Evolutionary conservation across 495 filamentous ascomycete species (phyloP), one percentile per base, ranked within the genome.

Genomic region (Neurospora sp.): DNA sequence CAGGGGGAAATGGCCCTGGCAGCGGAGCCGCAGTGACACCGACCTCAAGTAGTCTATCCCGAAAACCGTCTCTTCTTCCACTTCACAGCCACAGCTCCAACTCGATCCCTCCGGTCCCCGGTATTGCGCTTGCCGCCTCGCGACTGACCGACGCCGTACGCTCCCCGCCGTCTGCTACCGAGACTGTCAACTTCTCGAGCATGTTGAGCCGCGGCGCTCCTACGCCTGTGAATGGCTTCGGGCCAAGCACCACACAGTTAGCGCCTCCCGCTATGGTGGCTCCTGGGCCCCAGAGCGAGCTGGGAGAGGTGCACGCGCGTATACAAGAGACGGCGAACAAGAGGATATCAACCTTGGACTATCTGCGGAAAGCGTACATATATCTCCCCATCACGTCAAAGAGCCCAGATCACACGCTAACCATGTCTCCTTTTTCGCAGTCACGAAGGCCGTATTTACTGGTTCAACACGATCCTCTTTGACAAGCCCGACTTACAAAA

Each of bases 381-480:
- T 39, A 35, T 37, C 27, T 37, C 48, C 61, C 8, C 16, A 42
- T 42, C 44, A 39, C 27, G 41, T 68, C 38, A 39, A 22, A 11
- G 9, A 46, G 41, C 37, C 9, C 14, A n/a, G 0, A 14, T 38
- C 27, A 4, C 31, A 11, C 5, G 69, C 79, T 80, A 59, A 82
- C 73, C 70, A 14, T 59, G 27, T 68, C n/a, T 68, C 70, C 40
- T 74, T 70, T 40, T 68, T 3, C 42, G 42, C 77, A 97, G 94
- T 31, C 92, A 97, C 75, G 93, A 97, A 83, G 95, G 96, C 69
- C 91, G 91, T 70, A 90, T 97, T 31, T 98, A 97, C 84, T 98
- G 95, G 94, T 97, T 97, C 82, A 97, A 97, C 82, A 96, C 96
- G 0, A 87, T 98, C 61, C 90, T 96, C 80, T 97, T 97, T 81